Evolutionary conservation across 495 filamentous ascomycete species (phyloP).

Genomic region (Aspergillus leporis): DNA sequence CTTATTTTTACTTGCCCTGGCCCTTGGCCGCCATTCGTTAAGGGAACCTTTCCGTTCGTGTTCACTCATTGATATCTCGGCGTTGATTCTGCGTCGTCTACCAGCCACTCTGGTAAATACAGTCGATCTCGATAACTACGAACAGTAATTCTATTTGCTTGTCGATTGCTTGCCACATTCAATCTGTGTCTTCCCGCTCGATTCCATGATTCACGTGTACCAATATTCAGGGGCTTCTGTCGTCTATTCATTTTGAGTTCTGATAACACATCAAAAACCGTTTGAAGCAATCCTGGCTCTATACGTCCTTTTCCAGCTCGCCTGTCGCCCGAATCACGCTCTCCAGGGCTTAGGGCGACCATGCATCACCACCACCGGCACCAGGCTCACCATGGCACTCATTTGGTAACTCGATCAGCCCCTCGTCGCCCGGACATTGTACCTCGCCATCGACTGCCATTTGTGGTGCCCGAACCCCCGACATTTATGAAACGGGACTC

Average conservation of each 20-base stretch:
- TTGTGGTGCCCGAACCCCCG: conserved; percentile 24
- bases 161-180: not conserved
- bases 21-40: conserved; percentile 36
- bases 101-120: not conserved
- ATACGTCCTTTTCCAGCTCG: conserved; percentile 11
- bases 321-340: conserved; percentile 1
- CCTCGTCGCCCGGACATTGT: conserved; percentile 31
- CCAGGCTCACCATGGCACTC: conserved; percentile 27
- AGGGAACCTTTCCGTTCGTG: conserved; percentile 23
- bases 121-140: not conserved
- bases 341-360: conserved; percentile 11
- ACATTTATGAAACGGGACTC: conserved; percentile 34
- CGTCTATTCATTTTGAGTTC: conserved; percentile 2
- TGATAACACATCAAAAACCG: not conserved
- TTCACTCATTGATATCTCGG: conserved; percentile 34
- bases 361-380: conserved; percentile 33
- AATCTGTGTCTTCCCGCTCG: not conserved
- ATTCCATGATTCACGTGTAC: conserved; percentile 13
- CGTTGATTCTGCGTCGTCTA: conserved; percentile 10
- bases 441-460: conserved; percentile 28
- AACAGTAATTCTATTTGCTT: not conserved
- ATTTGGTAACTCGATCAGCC: conserved; percentile 24
- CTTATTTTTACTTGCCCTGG: conserved; percentile 10
- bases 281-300: not conserved
- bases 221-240: conserved; percentile 16